A percentile compares a stretch with the other conserved stretches of the same genome.
Conservation (phyloP, 1,284 basidiomycete species). For the Cryptococcus sp. region DNA sequence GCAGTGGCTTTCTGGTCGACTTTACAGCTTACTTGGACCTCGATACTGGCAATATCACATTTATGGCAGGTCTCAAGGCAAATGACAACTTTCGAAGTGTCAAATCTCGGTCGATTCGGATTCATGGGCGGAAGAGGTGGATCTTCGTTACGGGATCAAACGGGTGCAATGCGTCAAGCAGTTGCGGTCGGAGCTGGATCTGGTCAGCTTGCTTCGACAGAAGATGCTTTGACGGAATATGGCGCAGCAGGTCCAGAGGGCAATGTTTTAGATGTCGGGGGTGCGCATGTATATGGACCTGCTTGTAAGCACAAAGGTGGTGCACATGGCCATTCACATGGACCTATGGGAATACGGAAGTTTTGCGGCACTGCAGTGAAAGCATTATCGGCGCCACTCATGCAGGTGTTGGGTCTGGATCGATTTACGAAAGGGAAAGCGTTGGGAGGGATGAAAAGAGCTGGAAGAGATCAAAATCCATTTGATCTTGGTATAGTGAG, state of each 20-base stretch:
- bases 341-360: slow-evolving; percentile 26
- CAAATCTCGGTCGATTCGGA: slow-evolving; percentile 88
- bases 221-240: slow-evolving; percentile 18
- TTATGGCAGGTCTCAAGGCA: slow-evolving; percentile 88
- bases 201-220: slow-evolving; percentile 30
- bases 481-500: slow-evolving; percentile 78
- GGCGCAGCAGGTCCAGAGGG: slow-evolving; percentile 19
- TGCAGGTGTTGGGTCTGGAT: slow-evolving; percentile 87
- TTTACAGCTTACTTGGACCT: slow-evolving; percentile 89
- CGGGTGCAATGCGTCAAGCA: slow-evolving; percentile 40
- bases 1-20: slow-evolving; percentile 76
- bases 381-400: slow-evolving; percentile 48
- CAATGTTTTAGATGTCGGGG: slow-evolving; percentile 2
- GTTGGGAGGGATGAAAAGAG: slow-evolving; percentile 65
- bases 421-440: slow-evolving; percentile 86
- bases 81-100: slow-evolving; percentile 94
- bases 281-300: slow-evolving; percentile 8
- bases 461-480: slow-evolving; percentile 71
- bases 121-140: slow-evolving; percentile 91
- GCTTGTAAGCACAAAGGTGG: no score
- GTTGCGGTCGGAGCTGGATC: slow-evolving; percentile 34
- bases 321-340: slow-evolving; percentile 13
- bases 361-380: slow-evolving; percentile 23
- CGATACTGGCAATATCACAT: slow-evolving; percentile 77
- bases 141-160: slow-evolving; percentile 46